These are phyloP conservation scores for Rhypophila decipiens DNA, from an alignment of 495 filamentous ascomycete species.

Conservation along the genomic window DNA sequence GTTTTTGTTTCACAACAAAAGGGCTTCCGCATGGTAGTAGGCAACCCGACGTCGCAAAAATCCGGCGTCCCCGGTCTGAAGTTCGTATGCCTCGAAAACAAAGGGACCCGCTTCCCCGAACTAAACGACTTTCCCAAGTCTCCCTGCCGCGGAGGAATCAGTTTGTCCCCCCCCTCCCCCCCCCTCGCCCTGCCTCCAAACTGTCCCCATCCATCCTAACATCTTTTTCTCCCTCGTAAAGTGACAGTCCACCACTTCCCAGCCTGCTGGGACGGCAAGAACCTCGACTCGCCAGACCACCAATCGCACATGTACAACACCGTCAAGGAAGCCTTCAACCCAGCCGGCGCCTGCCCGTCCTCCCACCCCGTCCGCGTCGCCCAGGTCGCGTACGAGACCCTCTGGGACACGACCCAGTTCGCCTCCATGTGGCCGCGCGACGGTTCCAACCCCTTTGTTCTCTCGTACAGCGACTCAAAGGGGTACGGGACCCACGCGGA, in stretches of 20 bases:
- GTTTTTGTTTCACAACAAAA: constrained; percentile 14
- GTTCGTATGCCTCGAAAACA: constrained; percentile 41
- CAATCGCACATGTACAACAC: constrained; percentile 48
- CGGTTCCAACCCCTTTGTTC: constrained; percentile 40
- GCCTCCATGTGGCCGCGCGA: constrained; percentile 41
- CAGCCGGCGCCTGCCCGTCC: constrained; percentile 40
- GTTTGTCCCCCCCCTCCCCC: constrained; percentile 49
- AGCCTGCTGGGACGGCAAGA: constrained; percentile 51
- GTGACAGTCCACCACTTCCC: constrained; percentile 5
- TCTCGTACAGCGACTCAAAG: constrained; percentile 18
- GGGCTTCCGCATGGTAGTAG: constrained; percentile 52
- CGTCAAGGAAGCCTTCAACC: constrained; percentile 33
- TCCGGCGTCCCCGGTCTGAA: constrained; percentile 35
- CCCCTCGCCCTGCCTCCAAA: too few species aligned
- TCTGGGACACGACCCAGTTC: constrained; percentile 47
- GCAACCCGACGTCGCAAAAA: constrained; percentile 31
- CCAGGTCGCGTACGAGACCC: constrained; percentile 46
- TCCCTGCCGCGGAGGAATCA: constrained; percentile 42
- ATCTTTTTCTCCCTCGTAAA: too few species aligned
- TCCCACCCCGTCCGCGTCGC: constrained; percentile 45
- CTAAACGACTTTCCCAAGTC: constrained; percentile 39
- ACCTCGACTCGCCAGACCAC: constrained; percentile 53
- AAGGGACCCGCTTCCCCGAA: constrained; percentile 36
- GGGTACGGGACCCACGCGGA: constrained; percentile 43
- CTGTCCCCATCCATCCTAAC: background rate